phyloP scores from a whole-genome alignment of 1,284 basidiomycete genomes.

The Tilletiaria anomala region DNA sequence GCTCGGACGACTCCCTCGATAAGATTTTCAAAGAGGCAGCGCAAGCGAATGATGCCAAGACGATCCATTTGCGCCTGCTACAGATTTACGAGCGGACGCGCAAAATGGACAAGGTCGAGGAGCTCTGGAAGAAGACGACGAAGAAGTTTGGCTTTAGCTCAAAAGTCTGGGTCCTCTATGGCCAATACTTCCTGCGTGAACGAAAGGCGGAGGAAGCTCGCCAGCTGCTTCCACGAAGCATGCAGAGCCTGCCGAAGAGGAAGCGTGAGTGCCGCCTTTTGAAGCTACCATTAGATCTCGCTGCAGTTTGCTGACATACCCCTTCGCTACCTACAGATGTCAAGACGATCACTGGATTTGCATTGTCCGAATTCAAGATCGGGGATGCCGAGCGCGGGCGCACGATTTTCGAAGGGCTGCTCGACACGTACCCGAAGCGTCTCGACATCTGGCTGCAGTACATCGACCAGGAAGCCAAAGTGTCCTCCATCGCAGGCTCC shows the following conservation, averaged over 20 bases:
- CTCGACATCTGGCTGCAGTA: constrained; percentile 95
- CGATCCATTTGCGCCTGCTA: constrained; percentile 67
- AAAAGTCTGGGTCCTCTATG: constrained; percentile 81
- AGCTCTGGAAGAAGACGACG: constrained; percentile 24
- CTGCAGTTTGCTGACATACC: neutral
- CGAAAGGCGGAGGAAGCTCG: constrained; percentile 65
- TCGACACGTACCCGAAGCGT: constrained; percentile 83
- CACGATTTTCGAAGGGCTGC: constrained; percentile 89
- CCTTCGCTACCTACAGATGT: no score
- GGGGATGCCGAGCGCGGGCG: constrained; percentile 87
- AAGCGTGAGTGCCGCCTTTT: no score
- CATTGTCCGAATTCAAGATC: constrained; percentile 82
- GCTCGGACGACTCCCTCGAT: constrained; percentile 57
- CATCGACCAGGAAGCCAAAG: constrained; percentile 81
- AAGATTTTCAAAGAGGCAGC: constrained; percentile 75
- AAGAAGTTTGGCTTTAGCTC: constrained; percentile 87
- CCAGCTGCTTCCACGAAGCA: constrained; percentile 67
- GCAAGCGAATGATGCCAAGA: constrained; percentile 80
- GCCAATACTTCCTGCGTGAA: constrained; percentile 58
- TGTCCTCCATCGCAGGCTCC: constrained; percentile 21
- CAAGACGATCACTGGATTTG: constrained; percentile 85
- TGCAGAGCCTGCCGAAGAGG: constrained; percentile 83
- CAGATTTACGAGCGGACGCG: constrained; percentile 68
- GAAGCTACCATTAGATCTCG: constrained; percentile 37
- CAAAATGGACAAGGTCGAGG: constrained; percentile 45